These are phyloP conservation scores for Ambrosiella xylebori DNA, from an alignment of 2,329 filamentous ascomycete genomes.

Conservation along the genomic window DNA sequence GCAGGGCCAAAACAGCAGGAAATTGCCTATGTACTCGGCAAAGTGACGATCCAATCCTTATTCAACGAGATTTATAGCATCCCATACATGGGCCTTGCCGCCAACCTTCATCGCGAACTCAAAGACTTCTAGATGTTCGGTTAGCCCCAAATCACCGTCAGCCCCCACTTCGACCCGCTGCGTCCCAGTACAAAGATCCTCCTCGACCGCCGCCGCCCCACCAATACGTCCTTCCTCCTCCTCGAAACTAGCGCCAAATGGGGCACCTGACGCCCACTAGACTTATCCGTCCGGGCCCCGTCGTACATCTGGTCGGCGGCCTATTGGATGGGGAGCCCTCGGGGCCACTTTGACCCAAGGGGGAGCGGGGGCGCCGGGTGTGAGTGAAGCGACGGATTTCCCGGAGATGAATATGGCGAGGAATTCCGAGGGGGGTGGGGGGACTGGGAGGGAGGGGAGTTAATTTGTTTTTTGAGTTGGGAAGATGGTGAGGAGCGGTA, in stretches of 20 bases:
- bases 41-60: slow-evolving; percentile 24
- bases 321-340: slow-evolving; percentile 11
- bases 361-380: background rate
- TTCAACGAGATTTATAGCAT: slow-evolving; percentile 26
- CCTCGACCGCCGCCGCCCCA: no score
- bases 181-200: no score
- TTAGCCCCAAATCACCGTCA: slow-evolving; percentile 1
- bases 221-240: slow-evolving; percentile 5
- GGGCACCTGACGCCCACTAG: slow-evolving; percentile 22
- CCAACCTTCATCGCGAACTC: slow-evolving; percentile 4
- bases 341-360: slow-evolving; percentile 1
- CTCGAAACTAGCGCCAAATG: slow-evolving; percentile 10
- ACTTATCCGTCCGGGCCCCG: slow-evolving; percentile 23
- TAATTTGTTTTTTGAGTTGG: slow-evolving; percentile 16
- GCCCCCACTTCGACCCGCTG: no score
- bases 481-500: slow-evolving; percentile 17
- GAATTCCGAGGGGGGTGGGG: slow-evolving; percentile 30
- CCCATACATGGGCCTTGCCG: slow-evolving; percentile 20
- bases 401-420: slow-evolving; percentile 9
- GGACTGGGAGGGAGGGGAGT: slow-evolving; percentile 12
- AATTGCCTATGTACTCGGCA: slow-evolving; percentile 28
- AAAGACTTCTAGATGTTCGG: slow-evolving; percentile 7
- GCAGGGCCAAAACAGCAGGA: slow-evolving; percentile 16
- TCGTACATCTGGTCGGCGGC: slow-evolving; percentile 27
- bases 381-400: slow-evolving; percentile 2